Evolutionary conservation across 2,329 filamentous ascomycete species (phyloP).

Genomic region (Pezizomycotina sp.): DNA sequence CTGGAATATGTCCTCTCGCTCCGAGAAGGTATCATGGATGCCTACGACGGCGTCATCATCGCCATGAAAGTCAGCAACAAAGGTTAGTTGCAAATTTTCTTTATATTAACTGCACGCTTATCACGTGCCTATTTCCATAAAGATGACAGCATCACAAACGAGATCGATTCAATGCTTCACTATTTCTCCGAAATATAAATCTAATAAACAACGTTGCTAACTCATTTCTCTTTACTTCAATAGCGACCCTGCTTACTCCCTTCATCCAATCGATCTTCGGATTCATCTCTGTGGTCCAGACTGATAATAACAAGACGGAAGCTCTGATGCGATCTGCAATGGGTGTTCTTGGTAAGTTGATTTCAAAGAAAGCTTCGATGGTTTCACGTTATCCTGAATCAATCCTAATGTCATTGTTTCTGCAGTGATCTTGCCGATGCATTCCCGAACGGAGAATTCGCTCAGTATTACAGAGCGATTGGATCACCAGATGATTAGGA

Average conservation of each 20-base stretch:
- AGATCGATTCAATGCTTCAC: constrained; percentile 4
- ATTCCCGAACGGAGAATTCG: constrained; percentile 78
- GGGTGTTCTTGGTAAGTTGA: constrained; percentile 73
- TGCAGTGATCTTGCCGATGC: constrained; percentile 78
- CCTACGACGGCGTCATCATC: constrained; percentile 91
- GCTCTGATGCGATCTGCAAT: constrained; percentile 82
- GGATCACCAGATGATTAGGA: constrained; percentile 84
- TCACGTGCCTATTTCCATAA: background rate
- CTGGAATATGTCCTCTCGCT: constrained; percentile 90
- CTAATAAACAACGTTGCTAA: no score
- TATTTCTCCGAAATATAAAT: no score
- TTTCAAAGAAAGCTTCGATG: background rate
- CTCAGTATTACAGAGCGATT: constrained; percentile 73
- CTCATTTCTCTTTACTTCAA: constrained; percentile 25
- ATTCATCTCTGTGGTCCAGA: constrained; percentile 62
- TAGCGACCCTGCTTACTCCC: constrained; percentile 32
- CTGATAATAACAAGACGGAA: constrained; percentile 78
- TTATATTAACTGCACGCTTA: background rate
- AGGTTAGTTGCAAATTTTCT: constrained; percentile 43
- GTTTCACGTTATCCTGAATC: background rate
- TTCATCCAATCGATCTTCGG: constrained; percentile 77
- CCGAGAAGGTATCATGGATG: constrained; percentile 96
- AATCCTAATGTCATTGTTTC: constrained; percentile 10
- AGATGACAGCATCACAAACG: constrained; percentile 2
- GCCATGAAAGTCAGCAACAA: constrained; percentile 75